phyloP scores from a whole-genome alignment of 176 grass and related monocot genomes.

The Ensete glaucum region DNA sequence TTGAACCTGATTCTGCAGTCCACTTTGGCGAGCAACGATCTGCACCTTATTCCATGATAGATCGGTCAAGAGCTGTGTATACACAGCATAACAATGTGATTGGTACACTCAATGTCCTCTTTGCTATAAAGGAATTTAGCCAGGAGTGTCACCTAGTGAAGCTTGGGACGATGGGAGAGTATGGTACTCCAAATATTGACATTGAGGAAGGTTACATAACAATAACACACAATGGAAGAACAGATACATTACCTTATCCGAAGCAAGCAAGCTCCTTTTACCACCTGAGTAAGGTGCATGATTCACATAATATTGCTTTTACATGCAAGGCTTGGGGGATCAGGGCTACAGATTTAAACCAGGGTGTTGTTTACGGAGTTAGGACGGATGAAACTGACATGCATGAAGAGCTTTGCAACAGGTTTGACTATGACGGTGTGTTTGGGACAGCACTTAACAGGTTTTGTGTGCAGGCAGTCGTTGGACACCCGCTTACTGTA shows the following conservation, averaged over 20 bases:
- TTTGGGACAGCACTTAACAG: slow-evolving; percentile 96
- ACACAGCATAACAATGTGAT: slow-evolving; percentile 96
- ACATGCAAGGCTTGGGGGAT: slow-evolving; percentile 92
- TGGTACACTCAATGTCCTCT: slow-evolving; percentile 90
- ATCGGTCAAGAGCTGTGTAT: slow-evolving; percentile 76
- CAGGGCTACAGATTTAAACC: slow-evolving; percentile 90
- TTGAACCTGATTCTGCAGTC: slow-evolving; percentile 80
- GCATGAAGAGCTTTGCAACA: slow-evolving; percentile 90
- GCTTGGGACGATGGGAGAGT: slow-evolving; percentile 96
- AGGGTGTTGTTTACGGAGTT: slow-evolving; percentile 81
- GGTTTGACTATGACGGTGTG: slow-evolving; percentile 83
- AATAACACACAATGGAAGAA: slow-evolving; percentile 87
- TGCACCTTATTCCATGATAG: slow-evolving; percentile 94
- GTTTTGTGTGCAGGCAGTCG: slow-evolving; percentile 94
- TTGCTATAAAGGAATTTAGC: slow-evolving; percentile 70
- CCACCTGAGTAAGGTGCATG: slow-evolving; percentile 47
- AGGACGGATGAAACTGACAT: slow-evolving; percentile 84
- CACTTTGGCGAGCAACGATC: slow-evolving; percentile 96
- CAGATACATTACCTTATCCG: slow-evolving; percentile 84
- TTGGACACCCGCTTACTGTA: slow-evolving; percentile 86
- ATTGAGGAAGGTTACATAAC: slow-evolving; percentile 92
- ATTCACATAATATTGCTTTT: slow-evolving; percentile 96
- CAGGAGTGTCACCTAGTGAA: slow-evolving; percentile 78
- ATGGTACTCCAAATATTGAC: slow-evolving; percentile 95
- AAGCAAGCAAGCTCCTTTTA: slow-evolving; percentile 72